phyloP scores from a whole-genome alignment of 441 rosid species.

The Pelargonium myrrhifolium region DNA sequence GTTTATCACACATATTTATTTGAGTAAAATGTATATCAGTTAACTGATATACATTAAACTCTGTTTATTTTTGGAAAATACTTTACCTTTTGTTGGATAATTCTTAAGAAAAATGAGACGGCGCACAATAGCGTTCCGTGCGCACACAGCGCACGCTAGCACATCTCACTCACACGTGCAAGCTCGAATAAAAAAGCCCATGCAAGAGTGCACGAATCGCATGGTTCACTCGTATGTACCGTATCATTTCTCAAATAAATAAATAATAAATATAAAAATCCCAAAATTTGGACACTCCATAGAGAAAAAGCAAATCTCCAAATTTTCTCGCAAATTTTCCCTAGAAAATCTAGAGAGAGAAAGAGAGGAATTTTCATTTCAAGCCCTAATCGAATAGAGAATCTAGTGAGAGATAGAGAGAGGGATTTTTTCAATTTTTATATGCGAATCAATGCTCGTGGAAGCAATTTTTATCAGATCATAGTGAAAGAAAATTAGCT shows the following conservation, averaged over 20 bases:
- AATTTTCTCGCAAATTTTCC: neutral
- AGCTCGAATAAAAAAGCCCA: neutral
- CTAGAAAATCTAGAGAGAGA: neutral
- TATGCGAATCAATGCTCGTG: conserved; percentile 13
- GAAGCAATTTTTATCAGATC: conserved; percentile 25
- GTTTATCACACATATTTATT: too few species aligned
- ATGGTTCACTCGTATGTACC: neutral
- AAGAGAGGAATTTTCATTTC: conserved; percentile 5
- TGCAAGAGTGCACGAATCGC: neutral
- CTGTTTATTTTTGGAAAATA: too few species aligned
- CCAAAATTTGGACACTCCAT: neutral
- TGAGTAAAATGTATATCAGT: too few species aligned
- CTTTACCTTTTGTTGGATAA: too few species aligned
- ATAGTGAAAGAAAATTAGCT: conserved; percentile 9
- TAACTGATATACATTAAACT: too few species aligned
- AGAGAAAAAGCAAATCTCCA: neutral
- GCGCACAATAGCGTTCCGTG: too few species aligned
- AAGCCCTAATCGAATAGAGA: conserved; percentile 18
- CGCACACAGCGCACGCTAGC: neutral
- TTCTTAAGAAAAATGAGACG: too few species aligned
- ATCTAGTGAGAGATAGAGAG: conserved; percentile 15
- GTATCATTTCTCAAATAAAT: neutral
- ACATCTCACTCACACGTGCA: neutral
- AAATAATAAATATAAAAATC: neutral
- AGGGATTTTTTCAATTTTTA: conserved; percentile 7